phyloP scores from a whole-genome alignment of 2,329 filamentous ascomycete genomes.

The Alternaria gaisen region DNA sequence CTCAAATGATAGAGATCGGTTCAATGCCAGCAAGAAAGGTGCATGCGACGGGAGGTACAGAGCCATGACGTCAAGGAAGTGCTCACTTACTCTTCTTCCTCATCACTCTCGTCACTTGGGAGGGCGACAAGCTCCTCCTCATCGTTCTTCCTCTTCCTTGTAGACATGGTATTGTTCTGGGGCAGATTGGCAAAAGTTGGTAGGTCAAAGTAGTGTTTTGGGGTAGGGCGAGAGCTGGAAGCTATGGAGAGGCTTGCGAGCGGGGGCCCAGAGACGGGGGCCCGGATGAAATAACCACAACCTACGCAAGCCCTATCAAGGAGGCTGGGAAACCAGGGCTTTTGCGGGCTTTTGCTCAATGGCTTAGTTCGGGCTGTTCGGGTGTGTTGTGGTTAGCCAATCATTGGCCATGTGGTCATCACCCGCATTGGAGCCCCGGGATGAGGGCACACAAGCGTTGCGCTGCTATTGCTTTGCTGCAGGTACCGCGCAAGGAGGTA shows the following conservation, averaged over 20 bases:
- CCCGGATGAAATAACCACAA: slow-evolving; percentile 38
- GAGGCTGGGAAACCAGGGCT: slow-evolving; percentile 40
- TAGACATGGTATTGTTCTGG: slow-evolving; percentile 46
- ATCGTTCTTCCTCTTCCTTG: slow-evolving; percentile 57
- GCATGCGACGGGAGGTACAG: slow-evolving; percentile 30
- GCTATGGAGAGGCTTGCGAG: slow-evolving; percentile 18
- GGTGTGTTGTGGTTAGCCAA: slow-evolving; percentile 34
- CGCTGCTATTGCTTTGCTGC: slow-evolving; percentile 28
- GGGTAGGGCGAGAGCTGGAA: slow-evolving; percentile 13
- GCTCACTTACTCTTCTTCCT: slow-evolving; percentile 55
- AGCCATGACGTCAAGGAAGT: slow-evolving; percentile 51
- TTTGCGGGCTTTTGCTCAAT: slow-evolving; percentile 32
- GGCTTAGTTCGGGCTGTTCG: slow-evolving; percentile 33
- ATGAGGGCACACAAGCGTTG: slow-evolving; percentile 12
- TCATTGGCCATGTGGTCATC: slow-evolving; percentile 26
- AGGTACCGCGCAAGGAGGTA: slow-evolving; percentile 29
- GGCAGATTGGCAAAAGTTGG: slow-evolving; percentile 12
- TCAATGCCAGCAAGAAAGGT: slow-evolving; percentile 27
- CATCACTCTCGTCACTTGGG: slow-evolving; percentile 54
- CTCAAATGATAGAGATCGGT: slow-evolving; percentile 25
- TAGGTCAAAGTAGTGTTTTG: slow-evolving; percentile 28
- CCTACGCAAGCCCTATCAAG: slow-evolving; percentile 31
- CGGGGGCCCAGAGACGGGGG: slow-evolving; percentile 29
- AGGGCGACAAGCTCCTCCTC: slow-evolving; percentile 57
- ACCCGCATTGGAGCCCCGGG: slow-evolving; percentile 25